These are phyloP conservation scores for Mycosphaerella sp. DNA, from an alignment of 2,329 filamentous ascomycete species.

Conservation along the genomic window DNA sequence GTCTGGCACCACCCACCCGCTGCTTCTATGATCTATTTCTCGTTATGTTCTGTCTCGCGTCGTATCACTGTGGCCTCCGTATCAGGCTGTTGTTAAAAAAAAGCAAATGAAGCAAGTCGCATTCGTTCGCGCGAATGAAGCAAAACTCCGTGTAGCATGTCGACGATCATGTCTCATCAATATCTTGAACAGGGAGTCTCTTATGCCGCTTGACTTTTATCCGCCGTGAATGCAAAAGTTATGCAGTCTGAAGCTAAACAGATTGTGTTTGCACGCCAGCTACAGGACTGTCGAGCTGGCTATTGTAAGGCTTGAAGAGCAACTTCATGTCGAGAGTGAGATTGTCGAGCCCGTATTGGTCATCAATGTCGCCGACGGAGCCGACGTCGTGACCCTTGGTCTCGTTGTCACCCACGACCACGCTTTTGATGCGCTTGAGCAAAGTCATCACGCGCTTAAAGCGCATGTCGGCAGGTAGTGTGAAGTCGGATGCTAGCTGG, in stretches of 20 bases:
- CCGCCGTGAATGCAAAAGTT: slow-evolving; percentile 8
- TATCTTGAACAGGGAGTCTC: neutral
- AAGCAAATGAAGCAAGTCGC: slow-evolving; percentile 12
- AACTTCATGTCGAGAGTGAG: slow-evolving; percentile 66
- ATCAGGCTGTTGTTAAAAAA: neutral
- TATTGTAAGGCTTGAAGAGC: slow-evolving; percentile 57
- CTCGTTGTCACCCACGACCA: slow-evolving; percentile 58
- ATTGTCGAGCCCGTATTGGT: slow-evolving; percentile 54
- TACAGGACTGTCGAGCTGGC: slow-evolving; percentile 32
- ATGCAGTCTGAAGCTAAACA: slow-evolving; percentile 15
- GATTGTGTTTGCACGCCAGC: slow-evolving; percentile 30
- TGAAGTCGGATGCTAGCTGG: slow-evolving; percentile 42
- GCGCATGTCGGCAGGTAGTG: slow-evolving; percentile 51
- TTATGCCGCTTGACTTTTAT: slow-evolving; percentile 4
- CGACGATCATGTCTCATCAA: slow-evolving; percentile 3
- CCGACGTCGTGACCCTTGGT: slow-evolving; percentile 61
- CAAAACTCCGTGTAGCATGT: slow-evolving; percentile 4
- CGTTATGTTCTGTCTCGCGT: slow-evolving; percentile 13
- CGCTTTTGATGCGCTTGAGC: slow-evolving; percentile 54
- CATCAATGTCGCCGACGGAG: slow-evolving; percentile 62
- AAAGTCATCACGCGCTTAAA: slow-evolving; percentile 56
- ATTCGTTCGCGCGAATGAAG: slow-evolving; percentile 3
- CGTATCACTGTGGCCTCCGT: slow-evolving; percentile 10
- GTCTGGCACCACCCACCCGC: slow-evolving; percentile 1
- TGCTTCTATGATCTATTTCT: slow-evolving; percentile 12